Base-by-base conservation (phyloP, 2,329 filamentous ascomycete species). In the Drechslerella stenobrocha region DNA sequence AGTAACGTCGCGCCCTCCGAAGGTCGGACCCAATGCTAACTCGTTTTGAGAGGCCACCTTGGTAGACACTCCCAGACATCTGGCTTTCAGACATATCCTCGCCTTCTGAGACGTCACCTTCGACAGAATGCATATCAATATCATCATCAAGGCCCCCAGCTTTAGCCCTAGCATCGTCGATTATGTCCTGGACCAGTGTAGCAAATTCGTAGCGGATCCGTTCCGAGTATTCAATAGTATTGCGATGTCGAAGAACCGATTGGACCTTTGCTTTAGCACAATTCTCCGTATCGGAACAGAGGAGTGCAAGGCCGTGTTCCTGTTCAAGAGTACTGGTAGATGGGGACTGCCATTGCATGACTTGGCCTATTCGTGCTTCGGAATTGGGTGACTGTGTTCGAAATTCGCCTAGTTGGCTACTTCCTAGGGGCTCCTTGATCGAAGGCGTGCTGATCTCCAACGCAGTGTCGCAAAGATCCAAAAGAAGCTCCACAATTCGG, bases 351-450 rank as follows among this genome's bases (percentile, higher is more conserved):
- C 95, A 98, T 75, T 96, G 90, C 71, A 95, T 77, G 3, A 98
- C 91, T 76, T 98, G 93, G 1, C 89, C 88, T 72, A 97, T 95
- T 28, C 92, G 86, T 42, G 89, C 93, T 75, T 98, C 93, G 0
- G 95, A 98, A 74, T 96, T 89, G 0, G 93, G 93, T 2, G 93
- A 98, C 75, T 96, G 88, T 0, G 92, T 96, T 46, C 92, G 85
- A 70, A 97, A 85, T 70, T 96, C 90, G 48, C 88, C 87, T 5
- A 83, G 81, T 46, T 81, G 78, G 32, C 69, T 76, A 71, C 87
- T 83, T 1, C 83, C 81, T 6, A 85, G 83, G 2, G 84, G 81
- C 71, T 97, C 92, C 74, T 96, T 97, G 77, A 98, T 88, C 3
- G 91, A 87, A 3, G 93, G 92, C 2, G 89, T 91, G 77, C 87